A percentile compares a stretch with the other conserved stretches of the same genome.
These are phyloP conservation scores for Ambrosia artemisiifolia DNA, from an alignment of 129 eudicot species.

Conservation along the genomic window DNA sequence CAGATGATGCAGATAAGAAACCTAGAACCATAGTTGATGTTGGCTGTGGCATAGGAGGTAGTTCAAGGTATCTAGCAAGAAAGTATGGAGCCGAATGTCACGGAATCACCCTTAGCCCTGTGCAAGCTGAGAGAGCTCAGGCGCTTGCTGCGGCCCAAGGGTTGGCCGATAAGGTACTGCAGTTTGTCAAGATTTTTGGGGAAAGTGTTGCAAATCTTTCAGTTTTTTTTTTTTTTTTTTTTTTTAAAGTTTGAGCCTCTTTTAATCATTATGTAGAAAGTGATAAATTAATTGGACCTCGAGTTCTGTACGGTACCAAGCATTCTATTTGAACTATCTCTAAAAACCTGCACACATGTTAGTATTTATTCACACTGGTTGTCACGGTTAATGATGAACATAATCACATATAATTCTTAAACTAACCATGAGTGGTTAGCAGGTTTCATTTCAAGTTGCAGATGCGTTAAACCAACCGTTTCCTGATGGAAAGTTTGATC, in stretches of 20 bases:
- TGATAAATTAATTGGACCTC: background rate
- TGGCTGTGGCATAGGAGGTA: constrained; percentile 97
- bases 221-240: no score
- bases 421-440: constrained; percentile 26
- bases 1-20: constrained; percentile 50
- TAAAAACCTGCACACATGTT: background rate
- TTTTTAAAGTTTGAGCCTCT: background rate
- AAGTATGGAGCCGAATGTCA: constrained; percentile 67
- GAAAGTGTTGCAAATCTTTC: background rate
- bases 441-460: constrained; percentile 91
- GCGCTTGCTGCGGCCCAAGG: constrained; percentile 80
- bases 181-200: background rate
- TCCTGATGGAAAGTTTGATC: constrained; percentile 79
- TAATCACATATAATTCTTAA: constrained; percentile 14
- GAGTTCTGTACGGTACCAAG: background rate
- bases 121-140: constrained; percentile 86
- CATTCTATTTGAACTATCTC: background rate
- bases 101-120: constrained; percentile 87
- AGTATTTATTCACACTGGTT: background rate
- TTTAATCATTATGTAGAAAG: background rate
- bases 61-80: constrained; percentile 73
- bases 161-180: constrained; percentile 50
- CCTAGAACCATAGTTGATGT: constrained; percentile 79
- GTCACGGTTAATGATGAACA: no score
- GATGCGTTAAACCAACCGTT: constrained; percentile 90